Base-by-base conservation (phyloP, 305 asterid genomes). In the Fraxinus albicans region DNA sequence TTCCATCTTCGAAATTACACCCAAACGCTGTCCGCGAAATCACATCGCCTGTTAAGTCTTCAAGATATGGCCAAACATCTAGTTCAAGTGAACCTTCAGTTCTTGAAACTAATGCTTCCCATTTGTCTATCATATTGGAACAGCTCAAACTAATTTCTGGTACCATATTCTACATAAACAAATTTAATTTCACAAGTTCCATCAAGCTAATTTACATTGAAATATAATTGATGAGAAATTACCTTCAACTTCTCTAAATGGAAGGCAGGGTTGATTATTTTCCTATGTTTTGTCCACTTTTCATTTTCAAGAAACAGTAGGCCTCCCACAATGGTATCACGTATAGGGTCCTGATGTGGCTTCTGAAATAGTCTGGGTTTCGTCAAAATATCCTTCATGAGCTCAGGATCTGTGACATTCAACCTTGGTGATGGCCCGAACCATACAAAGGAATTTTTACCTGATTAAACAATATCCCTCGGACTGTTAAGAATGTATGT, bases 181-280 rank as follows among this genome's bases (percentile, higher is more conserved):
- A 79, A 31, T 2, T 77, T 55, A 7, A 77, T 29, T 55, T 81
- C 44, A 69, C 8, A 78, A 80, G 44, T 15, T 31, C 1, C 2
- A 19, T 0, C 47, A 38, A 58, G 44, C 15, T 25, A 21, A 63
- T 31, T 50, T 5, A 72, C 4, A 23, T 60, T 19, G 6, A 34
- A 29, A 40, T 8, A 76, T 7, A 44, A 47, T 33, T 70, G 76
- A 15, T 15, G 7, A 9, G 35, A 36, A 80, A n/a, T 29, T 8
- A 90, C 91, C 93, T 89, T 91, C 83, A 91, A 73, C 83, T 88
- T 91, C 44, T 88, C 92, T 29, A 81, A 21, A 73, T 91, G 91
- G 36, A 91, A 91, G 65, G 93, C 93, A 1, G 92, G 93, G 55
- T 65, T 82, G 79, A 91, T 78, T 4, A 91, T 82, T 55, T 69